A percentile compares a stretch with the other conserved stretches of the same genome.
phyloP scores from a whole-genome alignment of 306 rosid species.

The Crataegus laevigata region DNA sequence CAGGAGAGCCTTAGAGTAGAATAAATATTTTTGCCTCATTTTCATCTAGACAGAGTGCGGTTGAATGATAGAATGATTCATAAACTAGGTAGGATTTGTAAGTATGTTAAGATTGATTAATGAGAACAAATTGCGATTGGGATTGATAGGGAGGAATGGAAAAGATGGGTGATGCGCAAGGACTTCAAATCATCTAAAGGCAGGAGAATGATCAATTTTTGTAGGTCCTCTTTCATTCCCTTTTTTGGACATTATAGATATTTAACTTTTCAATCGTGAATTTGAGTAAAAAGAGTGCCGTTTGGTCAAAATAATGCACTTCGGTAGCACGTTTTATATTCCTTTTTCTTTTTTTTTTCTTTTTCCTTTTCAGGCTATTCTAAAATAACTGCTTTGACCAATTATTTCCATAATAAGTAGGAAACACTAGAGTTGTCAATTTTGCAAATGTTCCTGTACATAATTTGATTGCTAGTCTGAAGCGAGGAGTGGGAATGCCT shows the following conservation, averaged over 20 bases:
- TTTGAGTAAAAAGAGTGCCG: neutral
- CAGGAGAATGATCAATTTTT: conserved; percentile 49
- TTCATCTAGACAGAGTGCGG: conserved; percentile 8
- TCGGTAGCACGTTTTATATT: neutral
- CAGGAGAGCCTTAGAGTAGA: conserved; percentile 1
- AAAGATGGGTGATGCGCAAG: conserved; percentile 78
- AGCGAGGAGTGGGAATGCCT: neutral
- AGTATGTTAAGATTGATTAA: conserved; percentile 45
- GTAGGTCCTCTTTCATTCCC: conserved; percentile 52
- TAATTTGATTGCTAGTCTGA: neutral
- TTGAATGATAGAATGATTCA: conserved; percentile 21
- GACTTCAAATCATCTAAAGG: conserved; percentile 46
- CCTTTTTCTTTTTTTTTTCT: neutral
- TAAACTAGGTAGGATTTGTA: conserved; percentile 37
- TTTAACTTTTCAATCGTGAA: conserved; percentile 7
- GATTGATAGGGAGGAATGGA: conserved; percentile 85
- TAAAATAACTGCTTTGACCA: neutral
- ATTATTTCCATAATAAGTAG: neutral
- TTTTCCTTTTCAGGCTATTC: neutral
- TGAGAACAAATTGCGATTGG: conserved; percentile 58
- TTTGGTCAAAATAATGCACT: neutral
- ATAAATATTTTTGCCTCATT: neutral
- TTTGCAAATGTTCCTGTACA: neutral
- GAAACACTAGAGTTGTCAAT: neutral
- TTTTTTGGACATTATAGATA: conserved; percentile 20